phyloP scores from a whole-genome alignment of 2,329 filamentous ascomycete species.

The Tolypocladium guangdongense region DNA sequence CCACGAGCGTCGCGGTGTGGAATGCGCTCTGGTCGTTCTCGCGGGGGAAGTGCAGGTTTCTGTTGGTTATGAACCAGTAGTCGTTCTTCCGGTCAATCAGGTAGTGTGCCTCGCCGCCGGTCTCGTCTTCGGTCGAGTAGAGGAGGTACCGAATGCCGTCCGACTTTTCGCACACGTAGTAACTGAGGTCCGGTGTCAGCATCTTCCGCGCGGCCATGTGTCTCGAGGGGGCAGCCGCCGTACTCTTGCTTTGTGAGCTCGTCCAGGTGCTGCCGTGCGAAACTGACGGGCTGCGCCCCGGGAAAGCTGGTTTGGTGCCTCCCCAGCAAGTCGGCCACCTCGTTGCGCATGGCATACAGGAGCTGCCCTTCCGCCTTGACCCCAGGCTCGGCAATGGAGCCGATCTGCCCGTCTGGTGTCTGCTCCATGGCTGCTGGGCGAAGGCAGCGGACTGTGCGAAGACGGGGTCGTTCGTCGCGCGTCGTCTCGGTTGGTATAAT shows the following conservation, averaged over 20 bases:
- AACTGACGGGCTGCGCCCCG: conserved; percentile 89
- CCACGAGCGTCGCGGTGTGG: conserved; percentile 72
- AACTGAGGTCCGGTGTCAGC: conserved; percentile 35
- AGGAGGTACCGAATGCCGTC: conserved; percentile 94
- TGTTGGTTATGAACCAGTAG: conserved; percentile 71
- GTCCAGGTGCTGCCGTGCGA: conserved; percentile 68
- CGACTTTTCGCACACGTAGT: conserved; percentile 97
- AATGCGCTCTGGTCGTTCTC: conserved; percentile 54
- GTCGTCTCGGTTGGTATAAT: neutral
- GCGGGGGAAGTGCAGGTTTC: conserved; percentile 69
- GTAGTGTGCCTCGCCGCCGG: conserved; percentile 62
- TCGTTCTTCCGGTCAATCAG: conserved; percentile 97
- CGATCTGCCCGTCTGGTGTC: conserved; percentile 24
- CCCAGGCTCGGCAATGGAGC: conserved; percentile 49
- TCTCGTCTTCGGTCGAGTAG: conserved; percentile 63
- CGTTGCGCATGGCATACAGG: conserved; percentile 50
- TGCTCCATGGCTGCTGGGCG: conserved; percentile 15
- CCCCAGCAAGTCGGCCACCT: conserved; percentile 66
- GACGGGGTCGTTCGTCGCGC: neutral
- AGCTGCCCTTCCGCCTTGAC: conserved; percentile 53
- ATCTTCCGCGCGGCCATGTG: neutral
- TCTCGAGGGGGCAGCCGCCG: conserved; percentile 12
- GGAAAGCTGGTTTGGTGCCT: conserved; percentile 64
- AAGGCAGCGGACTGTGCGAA: neutral
- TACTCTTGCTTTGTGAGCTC: conserved; percentile 72